phyloP scores from a whole-genome alignment of 129 eudicot species.

The Tanacetum coccineum region DNA sequence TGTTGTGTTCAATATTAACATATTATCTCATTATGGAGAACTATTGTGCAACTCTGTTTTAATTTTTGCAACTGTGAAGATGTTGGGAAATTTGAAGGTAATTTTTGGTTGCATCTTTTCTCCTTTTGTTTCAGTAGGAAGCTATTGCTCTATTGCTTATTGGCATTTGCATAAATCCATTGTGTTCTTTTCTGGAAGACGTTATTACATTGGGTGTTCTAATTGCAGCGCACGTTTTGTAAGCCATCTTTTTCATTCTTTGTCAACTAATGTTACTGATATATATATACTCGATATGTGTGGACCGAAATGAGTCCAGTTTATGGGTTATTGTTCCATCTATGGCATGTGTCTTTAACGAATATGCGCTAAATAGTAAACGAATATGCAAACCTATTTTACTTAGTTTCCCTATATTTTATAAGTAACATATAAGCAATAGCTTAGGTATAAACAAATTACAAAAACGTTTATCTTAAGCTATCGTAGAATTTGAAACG shows the following conservation, averaged over 20 bases:
- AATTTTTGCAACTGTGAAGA: conserved; percentile 98
- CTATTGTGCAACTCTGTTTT: conserved; percentile 72
- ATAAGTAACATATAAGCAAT: no score
- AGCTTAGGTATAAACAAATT: no score
- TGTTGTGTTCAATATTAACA: no score
- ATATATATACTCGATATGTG: not conserved
- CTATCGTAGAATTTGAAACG: no score
- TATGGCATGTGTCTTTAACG: conserved; percentile 94
- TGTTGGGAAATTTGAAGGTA: conserved; percentile 98
- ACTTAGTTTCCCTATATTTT: no score
- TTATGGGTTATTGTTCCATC: conserved; percentile 96
- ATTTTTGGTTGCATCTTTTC: conserved; percentile 15
- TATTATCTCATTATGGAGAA: not conserved
- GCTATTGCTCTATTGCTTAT: conserved; percentile 95
- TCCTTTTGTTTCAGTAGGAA: conserved; percentile 65
- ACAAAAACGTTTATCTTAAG: no score
- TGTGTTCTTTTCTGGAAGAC: conserved; percentile 86
- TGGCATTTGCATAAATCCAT: conserved; percentile 85
- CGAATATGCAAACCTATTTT: no score
- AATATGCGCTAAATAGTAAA: conserved; percentile 97
- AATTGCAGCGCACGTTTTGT: conserved; percentile 90
- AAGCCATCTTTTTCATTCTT: conserved; percentile 39
- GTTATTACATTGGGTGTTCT: conserved; percentile 77
- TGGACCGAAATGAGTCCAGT: conserved; percentile 9
- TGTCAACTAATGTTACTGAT: conserved; percentile 20